Percentiles rank a stretch among this genome's conserved stretches.
These are phyloP conservation scores for Pythium volutum DNA, from an alignment of 352 stramenopile species.

Conservation along the genomic window DNA sequence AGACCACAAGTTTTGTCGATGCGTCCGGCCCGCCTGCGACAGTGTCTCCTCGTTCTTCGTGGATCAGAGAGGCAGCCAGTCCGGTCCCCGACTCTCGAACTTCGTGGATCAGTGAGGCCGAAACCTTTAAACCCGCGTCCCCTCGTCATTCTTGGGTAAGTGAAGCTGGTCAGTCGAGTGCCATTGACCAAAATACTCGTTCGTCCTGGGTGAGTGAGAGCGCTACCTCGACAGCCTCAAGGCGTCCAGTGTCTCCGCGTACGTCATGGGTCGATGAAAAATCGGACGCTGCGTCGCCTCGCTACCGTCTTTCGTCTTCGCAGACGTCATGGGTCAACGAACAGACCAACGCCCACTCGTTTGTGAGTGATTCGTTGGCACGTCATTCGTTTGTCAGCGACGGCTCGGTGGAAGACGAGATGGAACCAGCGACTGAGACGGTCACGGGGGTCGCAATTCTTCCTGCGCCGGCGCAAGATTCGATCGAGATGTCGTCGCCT, in stretches of 20 bases:
- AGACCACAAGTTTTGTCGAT: constrained; percentile 7
- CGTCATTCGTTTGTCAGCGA: constrained; percentile 25
- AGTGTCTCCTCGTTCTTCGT: constrained; percentile 7
- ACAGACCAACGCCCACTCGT: constrained; percentile 12
- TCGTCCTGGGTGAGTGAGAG: constrained; percentile 18
- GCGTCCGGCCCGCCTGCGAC: not conserved
- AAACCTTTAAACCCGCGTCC: not conserved
- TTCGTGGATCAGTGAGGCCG: constrained; percentile 14
- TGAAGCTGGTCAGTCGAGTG: not conserved
- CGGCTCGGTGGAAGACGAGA: constrained; percentile 6
- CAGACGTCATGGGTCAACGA: constrained; percentile 17
- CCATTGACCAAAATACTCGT: not conserved
- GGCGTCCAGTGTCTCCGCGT: not conserved
- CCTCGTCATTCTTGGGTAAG: constrained; percentile 18
- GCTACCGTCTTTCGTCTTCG: not conserved
- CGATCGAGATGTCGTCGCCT: not conserved
- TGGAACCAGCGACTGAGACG: not conserved
- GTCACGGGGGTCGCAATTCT: constrained; percentile 1
- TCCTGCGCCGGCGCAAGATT: constrained; percentile 1
- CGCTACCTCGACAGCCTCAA: not conserved
- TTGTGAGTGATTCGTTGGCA: constrained; percentile 6
- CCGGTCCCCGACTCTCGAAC: not conserved
- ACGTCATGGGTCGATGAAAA: constrained; percentile 10
- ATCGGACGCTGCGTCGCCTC: not conserved
- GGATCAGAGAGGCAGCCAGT: constrained; percentile 15